A percentile compares a stretch with the other conserved stretches of the same genome.
phyloP scores from a whole-genome alignment of 305 asterid genomes.

The Nicotiana rustica region DNA sequence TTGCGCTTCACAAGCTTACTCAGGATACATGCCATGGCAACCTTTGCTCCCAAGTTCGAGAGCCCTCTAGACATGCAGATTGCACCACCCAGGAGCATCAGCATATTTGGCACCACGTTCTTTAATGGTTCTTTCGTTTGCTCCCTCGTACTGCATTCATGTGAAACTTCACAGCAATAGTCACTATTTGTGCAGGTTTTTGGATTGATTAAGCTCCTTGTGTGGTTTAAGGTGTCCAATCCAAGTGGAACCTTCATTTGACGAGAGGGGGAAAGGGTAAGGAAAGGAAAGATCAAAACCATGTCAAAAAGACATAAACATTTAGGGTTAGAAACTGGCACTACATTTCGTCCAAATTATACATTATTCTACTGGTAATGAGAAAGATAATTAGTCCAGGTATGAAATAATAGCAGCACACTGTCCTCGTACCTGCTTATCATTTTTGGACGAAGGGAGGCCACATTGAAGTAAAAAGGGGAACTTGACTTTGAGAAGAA shows the following conservation, averaged over 20 bases:
- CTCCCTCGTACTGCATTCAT: conserved; percentile 49
- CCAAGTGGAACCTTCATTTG: conserved; percentile 67
- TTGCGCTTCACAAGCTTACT: conserved; percentile 65
- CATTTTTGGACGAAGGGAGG: neutral
- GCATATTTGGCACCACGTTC: conserved; percentile 63
- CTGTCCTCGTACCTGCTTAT: conserved; percentile 10
- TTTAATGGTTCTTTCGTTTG: conserved; percentile 54
- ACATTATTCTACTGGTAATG: conserved; percentile 10
- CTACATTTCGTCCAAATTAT: neutral
- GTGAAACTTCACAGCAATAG: conserved; percentile 38
- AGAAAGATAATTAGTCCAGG: neutral
- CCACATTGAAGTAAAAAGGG: neutral
- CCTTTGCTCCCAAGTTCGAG: conserved; percentile 81
- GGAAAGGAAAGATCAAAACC: neutral
- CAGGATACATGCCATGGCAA: conserved; percentile 80
- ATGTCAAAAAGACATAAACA: neutral
- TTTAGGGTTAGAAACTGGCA: neutral
- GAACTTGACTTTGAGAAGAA: conserved; percentile 1
- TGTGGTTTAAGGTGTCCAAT: conserved; percentile 51
- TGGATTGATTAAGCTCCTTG: conserved; percentile 38
- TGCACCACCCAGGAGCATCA: conserved; percentile 76
- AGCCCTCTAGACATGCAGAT: conserved; percentile 76
- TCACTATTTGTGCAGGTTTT: conserved; percentile 41
- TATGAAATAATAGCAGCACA: conserved; percentile 28
- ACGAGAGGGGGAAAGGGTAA: neutral